Evolutionary conservation across 305 asterid species (phyloP).

Genomic region (Solanum hybrid): DNA sequence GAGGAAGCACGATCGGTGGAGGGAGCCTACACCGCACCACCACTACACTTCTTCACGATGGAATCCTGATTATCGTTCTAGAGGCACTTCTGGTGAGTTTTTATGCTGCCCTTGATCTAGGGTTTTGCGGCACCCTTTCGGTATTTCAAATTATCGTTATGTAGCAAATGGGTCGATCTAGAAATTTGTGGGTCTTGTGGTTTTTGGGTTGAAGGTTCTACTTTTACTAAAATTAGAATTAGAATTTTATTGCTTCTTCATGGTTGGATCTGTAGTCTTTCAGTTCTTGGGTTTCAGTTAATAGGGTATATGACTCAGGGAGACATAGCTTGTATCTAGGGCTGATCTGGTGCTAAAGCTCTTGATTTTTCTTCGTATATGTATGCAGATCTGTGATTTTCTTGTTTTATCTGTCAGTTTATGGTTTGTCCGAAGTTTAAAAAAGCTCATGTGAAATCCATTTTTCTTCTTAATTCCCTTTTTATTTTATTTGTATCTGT

Average conservation of each 20-base stretch:
- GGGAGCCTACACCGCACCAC: slow-evolving; percentile 51
- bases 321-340: slow-evolving; percentile 8
- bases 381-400: slow-evolving; percentile 17
- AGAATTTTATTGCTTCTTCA: neutral
- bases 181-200: neutral
- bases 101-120: neutral
- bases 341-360: slow-evolving; percentile 48
- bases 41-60: slow-evolving; percentile 43
- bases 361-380: slow-evolving; percentile 3
- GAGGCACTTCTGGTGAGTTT: slow-evolving; percentile 63
- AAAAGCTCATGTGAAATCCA: neutral
- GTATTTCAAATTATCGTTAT: neutral
- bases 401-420: neutral
- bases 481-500: slow-evolving; percentile 4
- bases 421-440: neutral
- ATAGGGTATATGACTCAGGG: neutral
- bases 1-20: slow-evolving; percentile 61
- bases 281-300: slow-evolving; percentile 4
- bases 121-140: neutral
- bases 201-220: neutral
- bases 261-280: neutral
- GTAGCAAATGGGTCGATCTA: neutral
- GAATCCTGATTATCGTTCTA: slow-evolving; percentile 50
- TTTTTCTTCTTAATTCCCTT: neutral
- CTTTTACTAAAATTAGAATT: neutral